phyloP scores from a whole-genome alignment of 2,329 filamentous ascomycete species.

The Aspergillus fijiensis region DNA sequence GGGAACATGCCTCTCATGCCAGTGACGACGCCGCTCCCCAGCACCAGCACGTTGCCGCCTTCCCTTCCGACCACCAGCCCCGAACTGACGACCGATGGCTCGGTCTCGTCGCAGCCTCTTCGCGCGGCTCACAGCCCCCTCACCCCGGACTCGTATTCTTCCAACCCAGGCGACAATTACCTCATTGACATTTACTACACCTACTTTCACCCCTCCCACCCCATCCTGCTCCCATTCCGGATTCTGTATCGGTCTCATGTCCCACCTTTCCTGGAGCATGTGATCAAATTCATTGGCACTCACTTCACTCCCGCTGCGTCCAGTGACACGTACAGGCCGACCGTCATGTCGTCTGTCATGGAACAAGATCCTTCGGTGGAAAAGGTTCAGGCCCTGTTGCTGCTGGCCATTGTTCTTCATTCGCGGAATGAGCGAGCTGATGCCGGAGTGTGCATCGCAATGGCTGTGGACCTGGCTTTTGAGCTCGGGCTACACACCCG shows the following conservation, averaged over 20 bases:
- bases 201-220: constrained; percentile 57
- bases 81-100: constrained; percentile 19
- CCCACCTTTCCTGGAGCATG: constrained; percentile 51
- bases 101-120: constrained; percentile 17
- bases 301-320: constrained; percentile 52
- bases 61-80: constrained; percentile 25
- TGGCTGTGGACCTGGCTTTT: constrained; percentile 70
- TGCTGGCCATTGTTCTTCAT: constrained; percentile 76
- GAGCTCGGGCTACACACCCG: constrained; percentile 73
- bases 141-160: constrained; percentile 39
- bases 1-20: constrained; percentile 32
- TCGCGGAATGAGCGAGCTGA: constrained; percentile 70
- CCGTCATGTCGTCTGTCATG: constrained; percentile 31
- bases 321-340: constrained; percentile 45
- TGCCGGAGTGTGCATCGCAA: constrained; percentile 64
- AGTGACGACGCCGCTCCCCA: constrained; percentile 15
- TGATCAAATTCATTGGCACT: constrained; percentile 58
- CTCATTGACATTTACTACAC: constrained; percentile 57
- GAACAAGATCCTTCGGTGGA: constrained; percentile 53
- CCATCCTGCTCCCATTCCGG: constrained; percentile 54
- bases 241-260: constrained; percentile 39
- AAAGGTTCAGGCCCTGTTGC: constrained; percentile 73
- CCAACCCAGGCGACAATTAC: constrained; percentile 36
- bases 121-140: constrained; percentile 28
- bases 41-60: constrained; percentile 17